Evolutionary conservation across 2,329 filamentous ascomycete genomes (phyloP).

Genomic region (Sporothrix inflata): DNA sequence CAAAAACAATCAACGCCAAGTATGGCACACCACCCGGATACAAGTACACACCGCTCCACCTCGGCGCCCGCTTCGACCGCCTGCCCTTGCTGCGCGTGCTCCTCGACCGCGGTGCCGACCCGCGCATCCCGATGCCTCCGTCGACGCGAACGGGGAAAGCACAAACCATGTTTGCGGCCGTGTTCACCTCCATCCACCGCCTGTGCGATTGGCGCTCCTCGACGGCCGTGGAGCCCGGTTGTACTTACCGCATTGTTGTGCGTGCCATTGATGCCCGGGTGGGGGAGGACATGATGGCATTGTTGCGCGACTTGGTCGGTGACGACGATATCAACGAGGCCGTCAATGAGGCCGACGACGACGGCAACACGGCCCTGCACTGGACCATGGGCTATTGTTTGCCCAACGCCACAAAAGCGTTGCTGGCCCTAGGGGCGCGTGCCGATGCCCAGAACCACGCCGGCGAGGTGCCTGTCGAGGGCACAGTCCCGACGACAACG

Average conservation of each 20-base stretch:
- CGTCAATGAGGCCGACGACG: background rate
- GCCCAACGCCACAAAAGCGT: background rate
- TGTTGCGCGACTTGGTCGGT: background rate
- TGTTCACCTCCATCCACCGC: too few species aligned
- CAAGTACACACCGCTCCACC: too few species aligned
- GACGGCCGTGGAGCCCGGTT: background rate
- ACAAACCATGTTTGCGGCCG: background rate
- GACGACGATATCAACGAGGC: background rate
- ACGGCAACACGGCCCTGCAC: slow-evolving; percentile 7
- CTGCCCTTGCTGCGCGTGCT: too few species aligned
- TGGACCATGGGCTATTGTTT: background rate
- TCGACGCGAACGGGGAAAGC: background rate
- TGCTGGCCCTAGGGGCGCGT: background rate
- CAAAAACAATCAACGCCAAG: too few species aligned
- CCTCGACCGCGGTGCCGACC: too few species aligned
- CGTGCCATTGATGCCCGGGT: background rate
- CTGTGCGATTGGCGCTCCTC: background rate
- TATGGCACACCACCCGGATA: background rate
- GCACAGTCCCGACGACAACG: background rate
- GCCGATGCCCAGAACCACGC: background rate
- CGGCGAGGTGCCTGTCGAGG: background rate
- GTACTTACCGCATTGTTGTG: background rate
- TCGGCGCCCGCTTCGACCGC: too few species aligned
- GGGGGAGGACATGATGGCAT: background rate
- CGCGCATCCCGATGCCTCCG: background rate